Evolutionary conservation across 805 yeast genomes (phyloP).

Genomic region (Vanderwaltozyma tropicalis): DNA sequence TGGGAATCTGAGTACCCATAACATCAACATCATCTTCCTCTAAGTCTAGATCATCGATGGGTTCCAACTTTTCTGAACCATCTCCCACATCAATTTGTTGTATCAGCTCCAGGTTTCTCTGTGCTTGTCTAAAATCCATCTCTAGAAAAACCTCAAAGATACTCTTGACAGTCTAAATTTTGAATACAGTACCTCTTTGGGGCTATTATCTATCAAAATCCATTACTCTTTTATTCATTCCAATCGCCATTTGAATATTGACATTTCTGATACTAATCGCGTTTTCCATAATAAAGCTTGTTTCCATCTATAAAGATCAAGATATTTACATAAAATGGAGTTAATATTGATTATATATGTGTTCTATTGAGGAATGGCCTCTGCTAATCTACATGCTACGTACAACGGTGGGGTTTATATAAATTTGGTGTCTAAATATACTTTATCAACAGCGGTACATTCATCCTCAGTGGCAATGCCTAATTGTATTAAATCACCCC

Average conservation of each 20-base stretch:
- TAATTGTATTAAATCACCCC: conserved; percentile 63
- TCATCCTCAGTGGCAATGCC: conserved; percentile 36
- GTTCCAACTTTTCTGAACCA: not conserved
- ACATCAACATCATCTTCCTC: conserved; percentile 1
- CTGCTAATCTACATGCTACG: not conserved
- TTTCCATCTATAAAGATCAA: not conserved
- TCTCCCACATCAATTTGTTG: not conserved
- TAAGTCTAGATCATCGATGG: conserved; percentile 5
- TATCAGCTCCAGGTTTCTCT: conserved; percentile 16
- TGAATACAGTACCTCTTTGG: too few species aligned
- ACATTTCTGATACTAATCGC: too few species aligned
- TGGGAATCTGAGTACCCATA: conserved; percentile 4
- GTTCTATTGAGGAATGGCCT: not conserved
- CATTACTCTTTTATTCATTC: too few species aligned
- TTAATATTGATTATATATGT: too few species aligned
- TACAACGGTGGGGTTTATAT: not conserved
- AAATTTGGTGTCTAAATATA: conserved; percentile 1
- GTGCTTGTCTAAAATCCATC: conserved; percentile 22
- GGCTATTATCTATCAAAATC: too few species aligned
- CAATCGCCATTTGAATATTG: too few species aligned
- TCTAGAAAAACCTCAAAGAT: too few species aligned
- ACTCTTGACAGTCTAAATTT: too few species aligned
- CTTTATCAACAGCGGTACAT: not conserved
- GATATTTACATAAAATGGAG: too few species aligned
- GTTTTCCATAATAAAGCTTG: not conserved